Evolutionary conservation across 495 filamentous ascomycete species (phyloP).

Genomic region (Aspergillus ellipticus): DNA sequence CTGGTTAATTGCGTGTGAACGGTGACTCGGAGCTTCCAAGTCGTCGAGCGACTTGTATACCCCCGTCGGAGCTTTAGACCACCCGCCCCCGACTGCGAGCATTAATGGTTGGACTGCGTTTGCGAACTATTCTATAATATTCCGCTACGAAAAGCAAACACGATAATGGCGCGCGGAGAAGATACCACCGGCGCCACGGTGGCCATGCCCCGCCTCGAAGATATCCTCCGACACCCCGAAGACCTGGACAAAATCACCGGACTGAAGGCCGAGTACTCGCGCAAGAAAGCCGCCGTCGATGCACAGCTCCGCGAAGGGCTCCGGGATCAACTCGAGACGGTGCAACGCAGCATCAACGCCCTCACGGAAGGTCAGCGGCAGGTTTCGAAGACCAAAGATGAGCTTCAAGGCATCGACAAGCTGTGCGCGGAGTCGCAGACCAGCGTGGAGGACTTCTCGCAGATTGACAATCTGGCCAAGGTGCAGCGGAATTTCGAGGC

Average conservation of each 20-base stretch:
- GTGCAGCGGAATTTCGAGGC: conserved; percentile 92
- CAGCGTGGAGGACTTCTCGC: conserved; percentile 94
- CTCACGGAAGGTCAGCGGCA: conserved; percentile 84
- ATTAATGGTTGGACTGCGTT: background rate
- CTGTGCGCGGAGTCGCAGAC: conserved; percentile 92
- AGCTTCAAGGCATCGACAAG: conserved; percentile 98
- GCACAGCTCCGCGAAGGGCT: conserved; percentile 82
- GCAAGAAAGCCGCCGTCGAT: conserved; percentile 91
- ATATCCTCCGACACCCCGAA: conserved; percentile 62
- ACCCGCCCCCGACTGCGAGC: too few relatives aligned
- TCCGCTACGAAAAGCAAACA: background rate
- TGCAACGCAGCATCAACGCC: conserved; percentile 82
- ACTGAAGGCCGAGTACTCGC: conserved; percentile 86
- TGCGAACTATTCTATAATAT: background rate
- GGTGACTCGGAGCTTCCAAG: background rate
- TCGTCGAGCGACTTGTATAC: background rate
- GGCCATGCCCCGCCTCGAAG: conserved; percentile 46
- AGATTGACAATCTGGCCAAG: conserved; percentile 89
- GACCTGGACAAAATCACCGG: conserved; percentile 93
- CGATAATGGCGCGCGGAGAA: conserved; percentile 35
- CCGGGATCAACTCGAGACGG: conserved; percentile 85
- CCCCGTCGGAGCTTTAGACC: background rate
- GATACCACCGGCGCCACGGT: conserved; percentile 41
- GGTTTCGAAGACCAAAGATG: conserved; percentile 86
- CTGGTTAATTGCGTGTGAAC: background rate